These are phyloP conservation scores for Cenchrus americanus DNA, from an alignment of 176 grass and related monocot genomes.

Conservation along the genomic window DNA sequence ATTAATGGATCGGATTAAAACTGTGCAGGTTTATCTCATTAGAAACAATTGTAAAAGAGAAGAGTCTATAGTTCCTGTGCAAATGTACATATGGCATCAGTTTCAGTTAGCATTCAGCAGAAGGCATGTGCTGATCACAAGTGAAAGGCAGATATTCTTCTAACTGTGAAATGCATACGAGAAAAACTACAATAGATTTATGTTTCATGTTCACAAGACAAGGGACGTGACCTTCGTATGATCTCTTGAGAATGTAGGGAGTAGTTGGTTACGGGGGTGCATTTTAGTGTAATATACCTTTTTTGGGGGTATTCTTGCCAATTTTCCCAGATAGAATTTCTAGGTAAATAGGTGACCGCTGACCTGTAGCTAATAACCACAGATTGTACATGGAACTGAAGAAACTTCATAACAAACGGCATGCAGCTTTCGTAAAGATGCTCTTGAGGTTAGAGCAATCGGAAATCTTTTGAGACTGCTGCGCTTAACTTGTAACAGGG, in stretches of 20 bases:
- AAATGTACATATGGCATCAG: slow-evolving; percentile 51
- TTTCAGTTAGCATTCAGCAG: slow-evolving; percentile 33
- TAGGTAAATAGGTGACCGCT: slow-evolving; percentile 41
- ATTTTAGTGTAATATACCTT: slow-evolving; percentile 44
- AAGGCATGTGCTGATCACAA: slow-evolving; percentile 12
- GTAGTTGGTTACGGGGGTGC: slow-evolving; percentile 31
- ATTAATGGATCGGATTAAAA: slow-evolving; percentile 24
- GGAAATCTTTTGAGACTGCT: background rate
- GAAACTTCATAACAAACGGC: slow-evolving; percentile 28
- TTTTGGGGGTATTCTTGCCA: slow-evolving; percentile 11
- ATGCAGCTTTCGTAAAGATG: background rate
- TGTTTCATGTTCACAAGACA: slow-evolving; percentile 30
- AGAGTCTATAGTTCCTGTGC: slow-evolving; percentile 35
- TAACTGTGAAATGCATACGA: slow-evolving; percentile 23
- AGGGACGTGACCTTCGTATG: background rate
- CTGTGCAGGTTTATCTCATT: slow-evolving; percentile 34
- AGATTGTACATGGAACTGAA: slow-evolving; percentile 47
- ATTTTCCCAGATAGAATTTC: slow-evolving; percentile 29
- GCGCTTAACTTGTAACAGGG: background rate
- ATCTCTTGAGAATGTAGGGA: slow-evolving; percentile 20
- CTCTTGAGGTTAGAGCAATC: background rate
- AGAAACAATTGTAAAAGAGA: slow-evolving; percentile 35
- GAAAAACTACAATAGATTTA: slow-evolving; percentile 19
- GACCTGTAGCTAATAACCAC: slow-evolving; percentile 30
- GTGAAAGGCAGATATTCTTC: slow-evolving; percentile 33